Base-by-base conservation (phyloP, 2,329 filamentous ascomycete species). In the Pochonia chlamydosporia region DNA sequence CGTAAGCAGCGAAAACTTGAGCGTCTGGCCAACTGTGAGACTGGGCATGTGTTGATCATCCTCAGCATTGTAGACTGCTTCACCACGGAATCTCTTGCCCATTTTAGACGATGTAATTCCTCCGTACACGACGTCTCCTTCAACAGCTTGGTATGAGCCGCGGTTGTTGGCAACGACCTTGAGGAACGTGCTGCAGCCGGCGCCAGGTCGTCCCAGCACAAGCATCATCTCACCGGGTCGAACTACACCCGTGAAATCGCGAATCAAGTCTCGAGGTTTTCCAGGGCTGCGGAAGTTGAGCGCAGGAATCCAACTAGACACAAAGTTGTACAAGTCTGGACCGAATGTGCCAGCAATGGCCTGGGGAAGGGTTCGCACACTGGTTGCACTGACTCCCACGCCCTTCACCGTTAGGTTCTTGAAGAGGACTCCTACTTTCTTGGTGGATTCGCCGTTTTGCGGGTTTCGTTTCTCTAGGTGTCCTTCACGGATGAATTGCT, bases 341-440 rank as follows among this genome's bases (percentile, higher is more conserved):
- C 88, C 88, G 61, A 93, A 92, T 0, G 87, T 90, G 20, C 86
- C 86, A 4, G 89, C 52, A 31, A 92, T 73, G 3, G 87, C 87
- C 53, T 87, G 78, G 0, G 87, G 87, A 0, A 92, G 67, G 0
- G 86, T 89, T 51, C 80, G 80, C 23, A 87, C 85, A 53, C 87
- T 86, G 0, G 79, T 79, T 0, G 84, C 73, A 1, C 80, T 82
- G 11, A 79, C 80, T 36, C 82, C 81, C 7, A 83, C 69, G 16
- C 87, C 87, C 62, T 85, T 83, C 24, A 92, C 87, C 0, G 81
- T 89, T 43, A 92, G 71, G 55, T 87, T 76, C 64, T 85, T 87
- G 72, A 84, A 92, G 1, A 89, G 70, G 1, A 92, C 84, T 3
- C 88, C 87, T 10, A 92, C 79, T 57, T 84, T 87, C 69, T 92